Evolutionary conservation across 495 filamentous ascomycete species (phyloP), one percentile per base, ranked within the genome.

Genomic region (Xylaria acuta): DNA sequence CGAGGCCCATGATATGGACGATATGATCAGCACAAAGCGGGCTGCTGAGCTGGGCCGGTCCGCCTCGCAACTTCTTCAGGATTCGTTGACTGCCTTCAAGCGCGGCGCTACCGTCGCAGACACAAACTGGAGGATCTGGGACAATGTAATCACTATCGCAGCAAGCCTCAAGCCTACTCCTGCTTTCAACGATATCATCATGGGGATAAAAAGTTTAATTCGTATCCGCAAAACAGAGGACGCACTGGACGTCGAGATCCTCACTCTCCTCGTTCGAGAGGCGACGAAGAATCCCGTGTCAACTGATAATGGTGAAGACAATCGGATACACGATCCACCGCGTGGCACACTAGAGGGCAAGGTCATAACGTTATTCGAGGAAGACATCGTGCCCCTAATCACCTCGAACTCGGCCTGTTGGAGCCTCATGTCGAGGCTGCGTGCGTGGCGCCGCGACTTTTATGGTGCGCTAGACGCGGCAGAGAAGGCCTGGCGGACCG

Each of bases 51-150:
- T 73, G 2, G 77, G 77, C 1, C 77, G 74, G 20, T 45, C 76
- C 0, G 76, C 70, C 0, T 82, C 90, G 66, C 88, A 87, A 49
- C 87, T 92, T 69, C 87, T 92, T 9, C 83, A 84, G 5, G 91
- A 95, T 72, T 92, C 96, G 18, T 89, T 98, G 3, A 80, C 86
- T 14, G 95, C 97, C 1, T 91, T 97, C 77, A 94, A 95, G 75
- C 89, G 91, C 66, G 96, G 94, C 45, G 93, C 93, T 3, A 83
- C 86, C 18, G 87, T 96, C 30, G 95, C 96, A 43, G 86, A 92
- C 79, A 90, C 92, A 70, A 92, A 94, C 81, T 92, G 90, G 86
- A 89, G 93, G 70, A 97, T 99, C 73, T 98, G 94, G 95, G 93
- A 97, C 72, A 99, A 99, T 77, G 88, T 97, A 18, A 87, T 98